Base-by-base conservation (phyloP, 2,329 filamentous ascomycete genomes). In the Pseudocercospora vitis region DNA sequence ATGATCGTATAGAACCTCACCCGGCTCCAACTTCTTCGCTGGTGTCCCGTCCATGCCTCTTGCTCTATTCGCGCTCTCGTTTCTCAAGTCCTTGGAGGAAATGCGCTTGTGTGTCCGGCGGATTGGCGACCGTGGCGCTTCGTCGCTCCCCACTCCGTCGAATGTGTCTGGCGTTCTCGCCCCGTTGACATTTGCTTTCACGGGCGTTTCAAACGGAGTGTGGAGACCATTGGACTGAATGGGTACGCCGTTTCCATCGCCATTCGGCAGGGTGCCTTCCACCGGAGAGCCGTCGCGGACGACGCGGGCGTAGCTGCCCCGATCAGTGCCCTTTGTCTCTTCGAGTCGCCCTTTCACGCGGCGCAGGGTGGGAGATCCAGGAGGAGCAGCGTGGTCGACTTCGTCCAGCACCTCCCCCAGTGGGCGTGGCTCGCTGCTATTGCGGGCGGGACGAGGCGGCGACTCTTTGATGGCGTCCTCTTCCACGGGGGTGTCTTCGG, bases 1-100 rank as follows among this genome's bases (percentile, higher is more conserved):
- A 55, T 74, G 74, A 64, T 79, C 73, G 48, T 74, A 74, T 9
- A 77, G 56, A 7, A 74, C 57, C 21, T 66, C 64, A 26, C 59
- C 60, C 46, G 60, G 52, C 50, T 52, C 39, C 21, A 55, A 39
- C 35, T 48, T 33, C 42, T 55, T 45, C 19, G 58, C 58, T 14
- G 42, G 35, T 5, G 50, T 48, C 7, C 51, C 55, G 29, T 56
- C 47, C 52, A 54, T 48, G 24, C 45, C 58, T 37, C 51, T 50
- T 7, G 50, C 54, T 32, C 63, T 58, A 14, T 55, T 60, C 7
- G 52, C 50, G 31, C 46, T 53, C 9, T 48, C 56, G 32, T 66
- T 61, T n/a, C n/a, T n/a, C 48, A 68, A 44, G 8, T 40, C 37
- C 4, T 40, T 40, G 7, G 37, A 40, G 23, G 37, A 40, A 4